Evolutionary conservation across 129 eudicot species (phyloP).

Genomic region (Dittrichia graveolens): DNA sequence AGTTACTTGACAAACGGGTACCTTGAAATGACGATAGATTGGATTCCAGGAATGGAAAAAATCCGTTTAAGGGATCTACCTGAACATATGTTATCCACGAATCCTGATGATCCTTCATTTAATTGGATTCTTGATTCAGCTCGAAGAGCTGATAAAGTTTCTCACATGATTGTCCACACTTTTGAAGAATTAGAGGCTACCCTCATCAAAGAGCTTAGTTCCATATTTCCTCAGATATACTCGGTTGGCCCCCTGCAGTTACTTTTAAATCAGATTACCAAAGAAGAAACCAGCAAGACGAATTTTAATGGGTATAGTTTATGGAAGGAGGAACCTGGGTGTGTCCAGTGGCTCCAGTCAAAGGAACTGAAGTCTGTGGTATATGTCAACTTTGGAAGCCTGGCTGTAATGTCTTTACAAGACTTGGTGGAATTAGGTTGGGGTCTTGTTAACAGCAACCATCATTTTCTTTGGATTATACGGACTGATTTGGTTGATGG

Average conservation of each 20-base stretch:
- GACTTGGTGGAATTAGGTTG: conserved; percentile 29
- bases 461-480: no score
- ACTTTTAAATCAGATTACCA: conserved; percentile 30
- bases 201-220: conserved; percentile 27
- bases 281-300: conserved; percentile 2
- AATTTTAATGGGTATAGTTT: conserved; percentile 21
- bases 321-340: conserved; percentile 37
- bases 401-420: conserved; percentile 15
- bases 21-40: conserved; percentile 43
- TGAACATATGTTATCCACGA: conserved; percentile 39
- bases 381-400: conserved; percentile 39
- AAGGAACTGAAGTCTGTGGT: conserved; percentile 23
- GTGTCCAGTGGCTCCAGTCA: conserved; percentile 32
- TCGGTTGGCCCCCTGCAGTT: conserved; percentile 49
- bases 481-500: no score
- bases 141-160: conserved; percentile 21
- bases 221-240: conserved; percentile 35
- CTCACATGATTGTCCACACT: conserved; percentile 52
- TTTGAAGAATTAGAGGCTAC: conserved; percentile 53
- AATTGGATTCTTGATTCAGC: conserved; percentile 25
- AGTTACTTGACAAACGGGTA: conserved; percentile 55
- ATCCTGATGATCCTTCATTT: conserved; percentile 37
- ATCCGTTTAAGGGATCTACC: conserved; percentile 54
- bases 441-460: conserved; percentile 32
- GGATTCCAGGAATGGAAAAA: conserved; percentile 53